Conservation (phyloP, 2,329 filamentous ascomycete genomes). For the Aureobasidium melanogenum region DNA sequence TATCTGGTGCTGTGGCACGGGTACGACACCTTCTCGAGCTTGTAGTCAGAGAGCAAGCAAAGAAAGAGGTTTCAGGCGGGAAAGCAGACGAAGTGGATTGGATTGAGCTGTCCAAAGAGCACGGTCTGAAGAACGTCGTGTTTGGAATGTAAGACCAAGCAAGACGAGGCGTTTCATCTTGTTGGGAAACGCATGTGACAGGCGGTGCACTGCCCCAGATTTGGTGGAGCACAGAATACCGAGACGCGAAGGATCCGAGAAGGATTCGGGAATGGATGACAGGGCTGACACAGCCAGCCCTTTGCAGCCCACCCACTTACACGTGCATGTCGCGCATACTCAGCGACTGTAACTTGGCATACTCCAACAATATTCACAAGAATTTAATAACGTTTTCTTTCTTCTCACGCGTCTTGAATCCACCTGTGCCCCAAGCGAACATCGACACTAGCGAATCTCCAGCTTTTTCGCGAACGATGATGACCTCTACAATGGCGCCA, state of each 20-base stretch:
- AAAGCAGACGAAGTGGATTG: constrained; percentile 41
- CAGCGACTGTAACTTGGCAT: not conserved
- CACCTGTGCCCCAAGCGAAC: too few relatives aligned
- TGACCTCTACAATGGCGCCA: not conserved
- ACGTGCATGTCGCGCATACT: not conserved
- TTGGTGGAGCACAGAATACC: not conserved
- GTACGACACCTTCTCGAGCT: constrained; percentile 38
- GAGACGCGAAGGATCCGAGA: not conserved
- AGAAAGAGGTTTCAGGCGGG: constrained; percentile 30
- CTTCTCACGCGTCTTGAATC: too few relatives aligned
- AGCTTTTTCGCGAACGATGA: too few relatives aligned
- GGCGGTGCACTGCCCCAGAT: not conserved
- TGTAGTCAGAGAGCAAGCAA: constrained; percentile 40
- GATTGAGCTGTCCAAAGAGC: constrained; percentile 38
- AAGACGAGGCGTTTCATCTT: not conserved
- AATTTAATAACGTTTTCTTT: too few relatives aligned
- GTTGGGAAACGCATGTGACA: not conserved
- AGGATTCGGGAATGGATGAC: not conserved
- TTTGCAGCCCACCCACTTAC: too few relatives aligned
- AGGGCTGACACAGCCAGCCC: not conserved
- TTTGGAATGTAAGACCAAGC: constrained; percentile 35
- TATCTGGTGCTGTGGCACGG: constrained; percentile 39
- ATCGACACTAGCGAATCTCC: too few relatives aligned
- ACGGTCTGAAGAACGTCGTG: constrained; percentile 40
- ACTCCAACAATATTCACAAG: too few relatives aligned